A percentile compares a stretch with the other conserved stretches of the same genome.
Conservation (phyloP, 192 early-diverging fungal genomes). For the Linnemannia zychae region DNA sequence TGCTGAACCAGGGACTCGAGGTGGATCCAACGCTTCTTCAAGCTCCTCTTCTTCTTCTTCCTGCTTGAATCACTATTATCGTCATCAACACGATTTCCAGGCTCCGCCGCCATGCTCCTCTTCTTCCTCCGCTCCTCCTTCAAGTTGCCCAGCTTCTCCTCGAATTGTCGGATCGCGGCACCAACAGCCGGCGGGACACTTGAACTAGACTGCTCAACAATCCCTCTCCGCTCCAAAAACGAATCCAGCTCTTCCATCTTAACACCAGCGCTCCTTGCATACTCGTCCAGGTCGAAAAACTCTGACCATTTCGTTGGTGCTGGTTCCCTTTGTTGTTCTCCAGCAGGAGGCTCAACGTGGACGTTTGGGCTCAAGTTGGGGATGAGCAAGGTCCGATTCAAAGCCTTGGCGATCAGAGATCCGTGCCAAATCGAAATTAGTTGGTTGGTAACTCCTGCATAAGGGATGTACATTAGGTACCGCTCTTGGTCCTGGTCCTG, state of each 20-base stretch:
- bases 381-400: slow-evolving; percentile 44
- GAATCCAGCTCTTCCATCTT: slow-evolving; percentile 38
- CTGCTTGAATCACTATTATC: background rate
- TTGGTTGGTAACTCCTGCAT: slow-evolving; percentile 52
- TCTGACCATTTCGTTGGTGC: slow-evolving; percentile 44
- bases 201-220: slow-evolving; percentile 13
- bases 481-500: background rate
- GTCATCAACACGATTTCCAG: background rate
- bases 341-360: slow-evolving; percentile 21
- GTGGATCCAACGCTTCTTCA: slow-evolving; percentile 29
- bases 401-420: slow-evolving; percentile 48
- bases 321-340: slow-evolving; percentile 8
- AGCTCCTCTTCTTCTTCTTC: background rate
- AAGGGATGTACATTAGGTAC: slow-evolving; percentile 50
- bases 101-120: slow-evolving; percentile 8
- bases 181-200: background rate
- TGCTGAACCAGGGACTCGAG: slow-evolving; percentile 19
- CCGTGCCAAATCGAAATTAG: slow-evolving; percentile 52
- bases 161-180: background rate
- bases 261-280: slow-evolving; percentile 16
- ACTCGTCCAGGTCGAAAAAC: slow-evolving; percentile 38
- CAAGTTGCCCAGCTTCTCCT: background rate
- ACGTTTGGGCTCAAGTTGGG: slow-evolving; percentile 51
- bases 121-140: background rate
- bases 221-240: slow-evolving; percentile 31